Evolutionary conservation across 1,284 basidiomycete species (phyloP), one percentile per base, ranked within the genome.

Genomic region (Inonotus obliquus): DNA sequence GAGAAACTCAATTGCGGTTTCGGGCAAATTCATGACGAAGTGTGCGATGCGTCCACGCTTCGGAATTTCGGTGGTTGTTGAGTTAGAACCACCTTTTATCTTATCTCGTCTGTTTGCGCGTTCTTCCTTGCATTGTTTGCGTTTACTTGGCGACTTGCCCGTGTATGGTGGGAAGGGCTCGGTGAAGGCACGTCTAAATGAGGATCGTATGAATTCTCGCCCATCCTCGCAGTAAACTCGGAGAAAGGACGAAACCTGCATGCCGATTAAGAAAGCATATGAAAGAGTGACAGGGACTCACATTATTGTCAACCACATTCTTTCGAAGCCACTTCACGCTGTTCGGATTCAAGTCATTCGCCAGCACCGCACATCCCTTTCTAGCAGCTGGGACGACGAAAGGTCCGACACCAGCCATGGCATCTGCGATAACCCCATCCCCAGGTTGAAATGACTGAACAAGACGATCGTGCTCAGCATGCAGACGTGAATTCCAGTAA

Each of bases 11-110:
- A 98, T 85, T 0, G 96, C 96, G 27, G 88, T 89, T 63, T 93
- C 94, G 2, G 97, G 97, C 23, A 99, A 80, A 74, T 99, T 99
- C 94, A 99, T 97, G 21, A 98, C 88, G 70, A 93, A 97, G 72
- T 98, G 96, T 23, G 86, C 80, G 66, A 96, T 85, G 35, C 82
- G 77, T 60, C 77, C 19, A 21, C 41, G 41, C 17, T 79, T 61
- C 88, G 81, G 35, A 72, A 11, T 11, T 29, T 35, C 29, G 25
- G 51, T 32, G 51, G 27, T 9, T 52, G 2, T 32, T 23, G 51
- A 14, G 29, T 7, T 52, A n/a, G 48, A 53, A 17, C 41, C 55
- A 60, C 19, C 58, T 53, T n/a, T 58, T 59, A 14, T 56, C 61
- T 44, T 63, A 58, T 61, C 62, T n/a, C 29, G 49, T 23, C 53